Evolutionary conservation across 2,329 filamentous ascomycete species (phyloP), one percentile per base, ranked within the genome.

Genomic region (Arthrobotrys conoides): DNA sequence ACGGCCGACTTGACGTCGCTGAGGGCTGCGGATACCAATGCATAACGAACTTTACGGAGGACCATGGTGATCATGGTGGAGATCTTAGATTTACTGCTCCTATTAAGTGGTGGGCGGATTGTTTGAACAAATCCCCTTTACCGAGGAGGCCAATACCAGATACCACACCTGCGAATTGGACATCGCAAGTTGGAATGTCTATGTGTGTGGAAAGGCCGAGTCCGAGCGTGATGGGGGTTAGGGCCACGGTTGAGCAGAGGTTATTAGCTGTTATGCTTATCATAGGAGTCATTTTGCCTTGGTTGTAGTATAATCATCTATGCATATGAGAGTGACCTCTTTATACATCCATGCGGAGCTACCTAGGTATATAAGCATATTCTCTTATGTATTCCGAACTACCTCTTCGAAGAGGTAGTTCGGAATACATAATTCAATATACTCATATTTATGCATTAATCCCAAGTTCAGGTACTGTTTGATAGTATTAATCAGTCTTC

Each of bases 21-120:
- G 69, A 72, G 14, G 59, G 59, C 5, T 72, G 69, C 38, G 69
- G 69, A 20, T 72, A 72, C 24, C 69, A 72, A 10, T 72, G 69
- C 38, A 72, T 72, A 18, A 24, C 33, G 2, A 65, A 72, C 9
- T 48, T 46, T 27, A 65, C 69, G 16, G 27, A 46, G 20, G 44
- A 20, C n/a, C 44, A 53, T 14, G 22, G 18, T 14, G 22, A 61
- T 14, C 6, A 38, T 10, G 53, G 9, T 1, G 46, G 33, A n/a
- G n/a, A 18, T 14, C 5, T 20, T 8, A 46, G 2, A 8, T 46
- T 5, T 20, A 10, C 4, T 18, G 18, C 57, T 61, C 57, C 36
- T 44, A n/a, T 27, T 8, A 22, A 18, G 12, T 61, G 33, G 57
- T 61, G 57, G 57, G 16, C 33, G 14, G 9, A 61, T 20, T 61